These are phyloP conservation scores for Fusarium floridanum DNA, from an alignment of 2,329 filamentous ascomycete species.

Conservation along the genomic window DNA sequence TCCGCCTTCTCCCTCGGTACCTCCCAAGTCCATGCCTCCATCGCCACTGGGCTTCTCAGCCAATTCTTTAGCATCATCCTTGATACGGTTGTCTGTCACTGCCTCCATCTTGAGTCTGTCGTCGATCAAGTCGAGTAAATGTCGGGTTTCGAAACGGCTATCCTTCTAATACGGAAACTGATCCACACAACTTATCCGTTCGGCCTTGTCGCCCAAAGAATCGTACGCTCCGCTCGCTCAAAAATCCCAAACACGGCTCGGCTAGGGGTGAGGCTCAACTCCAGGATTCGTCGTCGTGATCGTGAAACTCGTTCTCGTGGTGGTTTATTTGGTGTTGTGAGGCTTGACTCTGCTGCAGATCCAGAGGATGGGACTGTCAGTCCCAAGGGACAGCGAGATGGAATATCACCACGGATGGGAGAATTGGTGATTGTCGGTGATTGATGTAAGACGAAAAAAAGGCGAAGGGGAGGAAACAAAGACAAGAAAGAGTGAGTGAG, in stretches of 20 bases:
- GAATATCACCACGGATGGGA: constrained; percentile 5
- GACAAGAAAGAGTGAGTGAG: constrained; percentile 23
- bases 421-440: constrained; percentile 9
- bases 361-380: constrained; percentile 12
- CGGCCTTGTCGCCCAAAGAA: background rate
- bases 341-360: background rate
- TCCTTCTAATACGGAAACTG: background rate
- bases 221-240: constrained; percentile 2
- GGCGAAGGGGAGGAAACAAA: constrained; percentile 29
- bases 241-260: background rate
- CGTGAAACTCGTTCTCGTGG: constrained; percentile 7
- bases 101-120: constrained; percentile 21
- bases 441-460: constrained; percentile 15
- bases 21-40: background rate
- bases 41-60: constrained; percentile 4
- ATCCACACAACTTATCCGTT: background rate
- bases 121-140: background rate
- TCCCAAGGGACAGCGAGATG: constrained; percentile 22
- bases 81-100: constrained; percentile 10
- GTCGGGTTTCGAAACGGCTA: constrained; percentile 2
- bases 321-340: constrained; percentile 1
- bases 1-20: background rate
- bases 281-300: constrained; percentile 4
- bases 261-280: background rate
- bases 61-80: constrained; percentile 5